Evolutionary conservation across 1,139 yeast genomes (phyloP).

Genomic region (Nematodospora anomalae): DNA sequence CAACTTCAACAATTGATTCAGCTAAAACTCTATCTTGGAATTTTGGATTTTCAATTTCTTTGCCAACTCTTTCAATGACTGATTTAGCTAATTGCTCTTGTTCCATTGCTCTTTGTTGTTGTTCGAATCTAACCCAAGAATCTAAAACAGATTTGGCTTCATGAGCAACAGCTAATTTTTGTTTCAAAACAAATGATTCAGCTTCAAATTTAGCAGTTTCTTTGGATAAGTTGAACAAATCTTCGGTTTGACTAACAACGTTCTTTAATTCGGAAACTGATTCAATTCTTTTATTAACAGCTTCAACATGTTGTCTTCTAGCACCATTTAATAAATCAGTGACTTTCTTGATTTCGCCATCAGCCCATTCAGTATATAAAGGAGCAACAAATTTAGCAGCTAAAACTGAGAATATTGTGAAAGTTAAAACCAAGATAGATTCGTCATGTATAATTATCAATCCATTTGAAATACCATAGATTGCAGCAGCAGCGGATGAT

Average conservation of each 20-base stretch:
- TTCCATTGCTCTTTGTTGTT: slow-evolving; percentile 93
- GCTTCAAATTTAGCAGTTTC: slow-evolving; percentile 97
- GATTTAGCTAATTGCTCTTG: slow-evolving; percentile 88
- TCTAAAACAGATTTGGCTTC: slow-evolving; percentile 96
- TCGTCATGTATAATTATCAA: slow-evolving; percentile 92
- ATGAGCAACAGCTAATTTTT: slow-evolving; percentile 77
- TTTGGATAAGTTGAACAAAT: slow-evolving; percentile 88
- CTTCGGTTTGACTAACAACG: slow-evolving; percentile 88
- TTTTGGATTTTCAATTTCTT: slow-evolving; percentile 81
- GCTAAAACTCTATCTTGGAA: slow-evolving; percentile 91
- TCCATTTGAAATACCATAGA: slow-evolving; percentile 93
- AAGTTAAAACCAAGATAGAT: slow-evolving; percentile 79
- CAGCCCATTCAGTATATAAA: slow-evolving; percentile 92
- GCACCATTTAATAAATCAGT: slow-evolving; percentile 81
- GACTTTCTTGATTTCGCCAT: slow-evolving; percentile 83
- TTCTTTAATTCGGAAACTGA: slow-evolving; percentile 87
- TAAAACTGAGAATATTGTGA: slow-evolving; percentile 72
- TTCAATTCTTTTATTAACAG: slow-evolving; percentile 89
- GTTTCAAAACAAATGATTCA: slow-evolving; percentile 88
- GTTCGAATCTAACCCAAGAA: slow-evolving; percentile 99
- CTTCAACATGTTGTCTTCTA: slow-evolving; percentile 85
- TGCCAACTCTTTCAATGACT: slow-evolving; percentile 85
- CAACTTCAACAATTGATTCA: slow-evolving; percentile 90
- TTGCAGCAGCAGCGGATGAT: slow-evolving; percentile 89
- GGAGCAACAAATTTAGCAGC: slow-evolving; percentile 91